Evolutionary conservation across 1,284 basidiomycete species (phyloP).

Genomic region (Puccinia novopanici): DNA sequence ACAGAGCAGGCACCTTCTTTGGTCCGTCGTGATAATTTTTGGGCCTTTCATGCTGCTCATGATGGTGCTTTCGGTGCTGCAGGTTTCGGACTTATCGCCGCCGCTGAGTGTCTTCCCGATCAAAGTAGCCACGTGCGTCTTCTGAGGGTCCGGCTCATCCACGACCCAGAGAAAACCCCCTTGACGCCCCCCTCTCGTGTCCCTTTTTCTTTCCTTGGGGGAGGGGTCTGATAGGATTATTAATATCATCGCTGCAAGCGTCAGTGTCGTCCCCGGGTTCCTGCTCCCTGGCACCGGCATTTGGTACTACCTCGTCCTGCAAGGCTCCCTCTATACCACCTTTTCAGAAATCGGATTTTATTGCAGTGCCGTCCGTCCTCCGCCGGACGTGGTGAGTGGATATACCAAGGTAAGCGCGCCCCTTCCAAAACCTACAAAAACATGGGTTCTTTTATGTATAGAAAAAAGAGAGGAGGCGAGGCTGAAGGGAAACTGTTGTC

Average conservation of each 20-base stretch:
- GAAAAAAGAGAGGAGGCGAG: not conserved
- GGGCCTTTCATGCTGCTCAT: too few relatives aligned
- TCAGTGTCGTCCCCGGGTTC: constrained; percentile 41
- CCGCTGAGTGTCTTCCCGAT: constrained; percentile 22
- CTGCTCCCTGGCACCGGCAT: constrained; percentile 39
- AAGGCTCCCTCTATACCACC: constrained; percentile 41
- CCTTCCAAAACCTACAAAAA: not conserved
- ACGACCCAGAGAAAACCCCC: not conserved
- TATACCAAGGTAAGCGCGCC: constrained; percentile 49
- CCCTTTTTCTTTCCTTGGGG: not conserved
- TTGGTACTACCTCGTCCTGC: constrained; percentile 47
- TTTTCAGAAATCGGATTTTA: constrained; percentile 49
- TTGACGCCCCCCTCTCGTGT: not conserved
- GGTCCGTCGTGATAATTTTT: constrained; percentile 24
- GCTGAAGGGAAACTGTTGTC: not conserved
- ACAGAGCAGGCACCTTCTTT: constrained; percentile 39
- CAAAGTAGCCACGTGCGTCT: constrained; percentile 33
- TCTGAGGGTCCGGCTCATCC: not conserved
- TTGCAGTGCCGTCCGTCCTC: constrained; percentile 28
- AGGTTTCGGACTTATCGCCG: constrained; percentile 41
- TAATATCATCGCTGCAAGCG: constrained; percentile 37
- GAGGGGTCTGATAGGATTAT: not conserved
- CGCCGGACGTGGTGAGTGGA: constrained; percentile 48
- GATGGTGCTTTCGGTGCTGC: too few relatives aligned
- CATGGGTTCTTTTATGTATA: not conserved